Conservation (phyloP, 177 flowering plant genomes). For the Vitis hybrid region DNA sequence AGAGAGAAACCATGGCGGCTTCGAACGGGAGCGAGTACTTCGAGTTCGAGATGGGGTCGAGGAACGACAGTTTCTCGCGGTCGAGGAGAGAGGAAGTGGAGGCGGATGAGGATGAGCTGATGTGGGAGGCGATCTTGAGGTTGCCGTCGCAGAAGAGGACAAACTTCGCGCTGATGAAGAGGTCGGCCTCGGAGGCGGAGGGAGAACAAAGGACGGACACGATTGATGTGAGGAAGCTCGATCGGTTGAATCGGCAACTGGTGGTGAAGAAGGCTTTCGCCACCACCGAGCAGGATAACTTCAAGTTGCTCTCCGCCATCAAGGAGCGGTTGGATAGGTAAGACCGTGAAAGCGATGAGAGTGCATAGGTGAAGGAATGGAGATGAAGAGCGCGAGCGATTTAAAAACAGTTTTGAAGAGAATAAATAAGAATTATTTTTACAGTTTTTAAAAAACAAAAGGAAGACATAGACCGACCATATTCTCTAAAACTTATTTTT, state of each 20-base stretch:
- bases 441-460: too few species aligned
- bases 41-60: conserved; percentile 40
- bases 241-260: conserved; percentile 50
- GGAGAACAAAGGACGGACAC: conserved; percentile 31
- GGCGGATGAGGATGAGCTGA: conserved; percentile 70
- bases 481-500: too few species aligned
- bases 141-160: conserved; percentile 59
- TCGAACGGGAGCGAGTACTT: conserved; percentile 80
- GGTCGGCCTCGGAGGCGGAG: conserved; percentile 25
- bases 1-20: conserved; percentile 44
- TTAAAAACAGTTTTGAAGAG: too few species aligned
- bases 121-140: conserved; percentile 74
- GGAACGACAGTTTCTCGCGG: conserved; percentile 32
- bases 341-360: not conserved
- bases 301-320: conserved; percentile 60
- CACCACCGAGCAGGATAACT: conserved; percentile 81
- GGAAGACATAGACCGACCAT: too few species aligned
- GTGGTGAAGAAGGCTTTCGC: conserved; percentile 71
- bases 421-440: too few species aligned
- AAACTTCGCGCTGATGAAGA: conserved; percentile 50
- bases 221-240: conserved; percentile 70
- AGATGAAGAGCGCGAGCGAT: too few species aligned
- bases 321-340: conserved; percentile 80
- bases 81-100: conserved; percentile 67
- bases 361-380: too few species aligned